A percentile compares a stretch with the other conserved stretches of the same genome.
phyloP scores from a whole-genome alignment of 331 rosid species.

The Prunus yedoensis region DNA sequence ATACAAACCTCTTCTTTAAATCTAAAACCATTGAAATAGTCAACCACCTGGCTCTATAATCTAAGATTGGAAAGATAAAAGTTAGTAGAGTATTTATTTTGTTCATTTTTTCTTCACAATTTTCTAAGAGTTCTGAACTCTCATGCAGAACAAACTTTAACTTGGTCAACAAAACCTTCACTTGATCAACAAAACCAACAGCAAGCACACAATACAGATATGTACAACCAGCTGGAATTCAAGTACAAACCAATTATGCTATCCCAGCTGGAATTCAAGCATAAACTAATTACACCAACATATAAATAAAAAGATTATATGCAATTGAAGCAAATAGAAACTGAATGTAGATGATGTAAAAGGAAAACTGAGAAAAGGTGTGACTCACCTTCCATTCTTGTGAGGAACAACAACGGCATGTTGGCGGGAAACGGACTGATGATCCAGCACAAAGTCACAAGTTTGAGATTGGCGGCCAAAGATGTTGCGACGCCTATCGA shows the following conservation, averaged over 20 bases:
- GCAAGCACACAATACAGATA: background rate
- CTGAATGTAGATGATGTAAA: conserved; percentile 13
- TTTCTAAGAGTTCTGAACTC: background rate
- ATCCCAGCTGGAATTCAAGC: background rate
- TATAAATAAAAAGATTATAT: background rate
- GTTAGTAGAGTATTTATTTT: background rate
- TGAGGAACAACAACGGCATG: conserved; percentile 97
- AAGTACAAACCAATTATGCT: background rate
- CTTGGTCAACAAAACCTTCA: no score
- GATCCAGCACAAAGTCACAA: conserved; percentile 95
- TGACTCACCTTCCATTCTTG: conserved; percentile 82
- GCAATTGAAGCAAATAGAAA: background rate
- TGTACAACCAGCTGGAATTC: background rate
- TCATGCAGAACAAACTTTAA: background rate
- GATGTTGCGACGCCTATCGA: conserved; percentile 64
- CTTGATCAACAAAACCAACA: background rate
- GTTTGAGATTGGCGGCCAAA: conserved; percentile 86
- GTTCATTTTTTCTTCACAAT: background rate
- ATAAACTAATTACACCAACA: background rate
- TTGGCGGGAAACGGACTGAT: conserved; percentile 95
- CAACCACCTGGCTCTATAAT: background rate
- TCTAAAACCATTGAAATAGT: background rate
- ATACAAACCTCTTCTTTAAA: background rate
- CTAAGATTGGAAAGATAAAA: background rate
- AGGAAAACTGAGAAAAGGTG: background rate